phyloP scores from a whole-genome alignment of 192 early-diverging fungal species.

The Backusella psychrophila region DNA sequence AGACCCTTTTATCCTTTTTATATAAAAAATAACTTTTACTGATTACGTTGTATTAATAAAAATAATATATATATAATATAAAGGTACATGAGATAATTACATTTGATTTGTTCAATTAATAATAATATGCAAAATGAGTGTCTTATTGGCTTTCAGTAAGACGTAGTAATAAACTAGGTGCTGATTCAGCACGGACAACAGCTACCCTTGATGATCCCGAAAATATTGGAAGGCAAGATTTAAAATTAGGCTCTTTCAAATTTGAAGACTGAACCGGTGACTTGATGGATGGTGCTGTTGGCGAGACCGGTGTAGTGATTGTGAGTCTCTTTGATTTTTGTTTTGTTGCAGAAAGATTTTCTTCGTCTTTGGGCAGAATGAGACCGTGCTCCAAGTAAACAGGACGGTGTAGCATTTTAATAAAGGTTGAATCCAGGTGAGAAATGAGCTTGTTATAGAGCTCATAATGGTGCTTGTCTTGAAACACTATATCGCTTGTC shows the following conservation, averaged over 20 bases:
- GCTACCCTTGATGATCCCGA: neutral
- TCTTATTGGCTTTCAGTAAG: neutral
- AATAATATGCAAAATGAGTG: neutral
- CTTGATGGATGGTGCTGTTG: neutral
- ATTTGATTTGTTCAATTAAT: neutral
- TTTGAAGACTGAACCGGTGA: neutral
- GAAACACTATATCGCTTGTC: neutral
- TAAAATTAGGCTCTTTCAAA: neutral
- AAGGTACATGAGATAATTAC: neutral
- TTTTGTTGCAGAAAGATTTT: neutral
- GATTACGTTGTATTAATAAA: neutral
- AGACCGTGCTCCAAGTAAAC: slow-evolving; percentile 9
- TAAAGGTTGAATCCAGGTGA: neutral
- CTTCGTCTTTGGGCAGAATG: neutral
- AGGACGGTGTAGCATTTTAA: neutral
- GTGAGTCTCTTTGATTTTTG: neutral
- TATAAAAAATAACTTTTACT: neutral
- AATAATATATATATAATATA: neutral
- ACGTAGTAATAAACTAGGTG: neutral
- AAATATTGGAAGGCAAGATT: slow-evolving; percentile 1
- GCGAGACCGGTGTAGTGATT: neutral
- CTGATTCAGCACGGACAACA: neutral
- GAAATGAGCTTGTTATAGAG: neutral
- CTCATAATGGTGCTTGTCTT: neutral
- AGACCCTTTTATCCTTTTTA: neutral